Evolutionary conservation across 1,284 basidiomycete species (phyloP), one percentile per base, ranked within the genome.

Genomic region (Thelephora terrestris): DNA sequence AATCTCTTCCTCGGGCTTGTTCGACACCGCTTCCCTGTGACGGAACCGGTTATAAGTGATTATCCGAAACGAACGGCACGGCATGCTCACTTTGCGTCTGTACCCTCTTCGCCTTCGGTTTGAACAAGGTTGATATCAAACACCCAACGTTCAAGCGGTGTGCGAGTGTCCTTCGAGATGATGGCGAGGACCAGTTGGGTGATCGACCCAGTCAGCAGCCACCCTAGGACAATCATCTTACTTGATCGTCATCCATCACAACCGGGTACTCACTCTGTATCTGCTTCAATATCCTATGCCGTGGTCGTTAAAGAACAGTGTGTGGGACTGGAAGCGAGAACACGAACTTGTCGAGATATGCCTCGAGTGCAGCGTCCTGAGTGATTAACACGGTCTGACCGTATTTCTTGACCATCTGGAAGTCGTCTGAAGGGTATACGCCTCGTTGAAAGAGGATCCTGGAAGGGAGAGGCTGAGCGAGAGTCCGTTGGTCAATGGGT

Each of bases 401-500:
- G 58, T 98, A 99, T 65, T 98, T 99, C 68, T 97, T 97, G 49
- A 97, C 91, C 86, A 94, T 91, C 60, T 96, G 94, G 64, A 99
- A 99, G 66, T 99, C 96, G 65, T 99, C 95, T 0, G 91, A 85
- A 1, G 96, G 94, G 64, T 99, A 99, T 25, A 99, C 91, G 47
- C 91, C 91, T 25, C 96, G 79, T 68, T 99, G 95, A 68, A 96
- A 99, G 43, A 99, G 73, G 59, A 99, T 97, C 17, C 91, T 94
- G 59, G 24, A 46, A 18, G 18, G 14, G 16, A 53, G 50, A 44
- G 50, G 47, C 53, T 56, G 49, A 34, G 50, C 40, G 48, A 7
- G 50, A 50, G 37, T 50, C 49, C 29, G 17, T 36, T 40, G 23
- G 23, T 39, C 14, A 45, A 34, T 37, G 37, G 48, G 36, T 46